These are phyloP conservation scores for Neonothopanus nambi DNA, from an alignment of 1,284 basidiomycete species.

Conservation along the genomic window DNA sequence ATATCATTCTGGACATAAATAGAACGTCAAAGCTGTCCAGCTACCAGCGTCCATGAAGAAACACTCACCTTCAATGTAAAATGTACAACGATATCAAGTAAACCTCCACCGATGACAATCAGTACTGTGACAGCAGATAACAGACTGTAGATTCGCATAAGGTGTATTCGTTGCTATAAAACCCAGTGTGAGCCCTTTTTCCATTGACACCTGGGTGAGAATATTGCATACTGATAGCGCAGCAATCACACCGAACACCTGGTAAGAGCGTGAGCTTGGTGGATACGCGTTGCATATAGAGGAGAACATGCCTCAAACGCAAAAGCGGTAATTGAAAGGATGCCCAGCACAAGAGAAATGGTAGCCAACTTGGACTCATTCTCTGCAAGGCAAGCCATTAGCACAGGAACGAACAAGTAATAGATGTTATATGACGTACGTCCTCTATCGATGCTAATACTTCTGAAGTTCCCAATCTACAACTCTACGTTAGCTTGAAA, in stretches of 20 bases:
- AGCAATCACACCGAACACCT: constrained; percentile 53
- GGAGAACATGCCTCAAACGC: constrained; percentile 49
- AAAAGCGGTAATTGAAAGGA: constrained; percentile 51
- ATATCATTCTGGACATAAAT: constrained; percentile 44
- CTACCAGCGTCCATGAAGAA: constrained; percentile 2
- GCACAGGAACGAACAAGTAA: neutral
- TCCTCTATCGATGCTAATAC: constrained; percentile 45
- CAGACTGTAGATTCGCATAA: constrained; percentile 59
- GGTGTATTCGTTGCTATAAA: constrained; percentile 54
- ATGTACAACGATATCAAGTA: constrained; percentile 63
- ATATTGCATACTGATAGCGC: constrained; percentile 50
- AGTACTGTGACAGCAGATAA: constrained; percentile 52
- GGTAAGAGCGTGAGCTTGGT: neutral
- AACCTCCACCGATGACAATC: constrained; percentile 51
- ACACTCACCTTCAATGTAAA: constrained; percentile 65
- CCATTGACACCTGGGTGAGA: neutral
- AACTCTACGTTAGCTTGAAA: neutral
- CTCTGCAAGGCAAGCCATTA: constrained; percentile 34
- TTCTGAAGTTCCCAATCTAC: constrained; percentile 62
- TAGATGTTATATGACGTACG: constrained; percentile 38
- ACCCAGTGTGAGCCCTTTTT: constrained; percentile 2
- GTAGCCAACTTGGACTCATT: constrained; percentile 50
- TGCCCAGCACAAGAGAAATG: constrained; percentile 61
- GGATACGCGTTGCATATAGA: neutral
- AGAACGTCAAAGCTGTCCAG: neutral